Evolutionary conservation across 345 rosid species (phyloP), one percentile per base, ranked within the genome.

Genomic region (Eucalyptus cloeziana): DNA sequence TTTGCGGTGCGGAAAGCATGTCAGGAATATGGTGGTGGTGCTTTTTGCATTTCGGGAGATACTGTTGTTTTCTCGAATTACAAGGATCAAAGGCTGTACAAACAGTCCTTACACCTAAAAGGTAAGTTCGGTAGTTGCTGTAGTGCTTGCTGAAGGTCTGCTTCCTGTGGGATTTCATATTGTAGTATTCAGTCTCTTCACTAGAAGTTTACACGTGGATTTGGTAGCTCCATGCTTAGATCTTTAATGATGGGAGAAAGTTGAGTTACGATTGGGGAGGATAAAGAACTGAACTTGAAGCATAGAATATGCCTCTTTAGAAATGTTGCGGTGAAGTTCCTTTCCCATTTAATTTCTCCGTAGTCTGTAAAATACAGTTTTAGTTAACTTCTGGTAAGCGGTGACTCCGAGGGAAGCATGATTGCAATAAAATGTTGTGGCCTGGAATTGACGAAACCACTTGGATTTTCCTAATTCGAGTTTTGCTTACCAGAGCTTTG

Each of bases 1-100:
- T 96, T 94, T 88, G 92, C 92, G 5, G 99, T 97, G 58, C 92
- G 99, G 90, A 94, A 97, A 12, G 51, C 94, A 24, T 93, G 97
- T 24, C 99, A 96, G 92, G 98, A 97, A 87, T 95, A 95, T 33
- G 99, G 99, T n/a, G 99, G 99, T 86, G 99, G 99, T 69, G 98
- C 97, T 8, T 97, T 97, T 87, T 87, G 91, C 60, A 90, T 95
- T 89, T 95, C 92, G 16, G 93, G 92, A 49, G 95, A 94, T 37
- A 88, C 91, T 6, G 92, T 96, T 87, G 76, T 97, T 90, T 97
- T 96, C 93, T 94, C 99, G 7, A 96, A 96, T 90, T 96, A 97
- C 90, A 94, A 92, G 88, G 98, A 97, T 90, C 99, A 96, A 88
- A 92, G 98, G 86, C 93, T 97, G 24, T 97, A 95, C 94, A 94